Evolutionary conservation across 225 moss, liverwort and hornwort genomes (phyloP).

Genomic region (Polytrichum commune): DNA sequence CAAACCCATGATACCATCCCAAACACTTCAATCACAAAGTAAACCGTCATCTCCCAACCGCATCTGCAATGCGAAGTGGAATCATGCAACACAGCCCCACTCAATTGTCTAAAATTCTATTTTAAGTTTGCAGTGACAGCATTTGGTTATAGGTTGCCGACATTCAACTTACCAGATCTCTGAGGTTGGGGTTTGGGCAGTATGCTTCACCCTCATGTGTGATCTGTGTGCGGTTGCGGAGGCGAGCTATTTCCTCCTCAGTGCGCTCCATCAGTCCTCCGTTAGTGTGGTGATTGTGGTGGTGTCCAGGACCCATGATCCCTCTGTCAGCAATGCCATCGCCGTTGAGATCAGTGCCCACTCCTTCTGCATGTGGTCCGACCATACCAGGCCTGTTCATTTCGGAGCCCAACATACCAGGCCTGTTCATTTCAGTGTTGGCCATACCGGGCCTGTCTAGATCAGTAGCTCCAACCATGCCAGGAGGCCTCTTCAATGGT

Average conservation of each 20-base stretch:
- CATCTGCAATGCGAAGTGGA: too few species aligned
- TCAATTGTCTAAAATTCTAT: too few species aligned
- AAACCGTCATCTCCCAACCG: neutral
- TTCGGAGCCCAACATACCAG: neutral
- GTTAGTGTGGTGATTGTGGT: neutral
- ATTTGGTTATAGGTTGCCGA: too few species aligned
- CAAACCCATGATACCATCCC: neutral
- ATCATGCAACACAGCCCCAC: too few species aligned
- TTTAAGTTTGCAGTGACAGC: too few species aligned
- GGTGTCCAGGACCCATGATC: neutral
- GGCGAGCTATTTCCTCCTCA: conserved; percentile 25
- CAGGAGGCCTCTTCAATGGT: conserved; percentile 6
- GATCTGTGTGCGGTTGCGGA: conserved; percentile 22
- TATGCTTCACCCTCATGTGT: conserved; percentile 40
- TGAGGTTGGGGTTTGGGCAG: conserved; percentile 41
- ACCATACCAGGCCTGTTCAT: neutral
- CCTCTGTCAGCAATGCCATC: neutral
- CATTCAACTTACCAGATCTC: conserved; percentile 23
- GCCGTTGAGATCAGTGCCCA: neutral
- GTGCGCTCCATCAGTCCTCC: conserved; percentile 17
- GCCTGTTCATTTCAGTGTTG: neutral
- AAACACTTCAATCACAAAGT: neutral
- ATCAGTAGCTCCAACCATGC: neutral
- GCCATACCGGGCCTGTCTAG: too few species aligned
- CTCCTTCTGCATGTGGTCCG: neutral